These are phyloP conservation scores for Grifola frondosa DNA, from an alignment of 1,284 basidiomycete species.

Conservation along the genomic window DNA sequence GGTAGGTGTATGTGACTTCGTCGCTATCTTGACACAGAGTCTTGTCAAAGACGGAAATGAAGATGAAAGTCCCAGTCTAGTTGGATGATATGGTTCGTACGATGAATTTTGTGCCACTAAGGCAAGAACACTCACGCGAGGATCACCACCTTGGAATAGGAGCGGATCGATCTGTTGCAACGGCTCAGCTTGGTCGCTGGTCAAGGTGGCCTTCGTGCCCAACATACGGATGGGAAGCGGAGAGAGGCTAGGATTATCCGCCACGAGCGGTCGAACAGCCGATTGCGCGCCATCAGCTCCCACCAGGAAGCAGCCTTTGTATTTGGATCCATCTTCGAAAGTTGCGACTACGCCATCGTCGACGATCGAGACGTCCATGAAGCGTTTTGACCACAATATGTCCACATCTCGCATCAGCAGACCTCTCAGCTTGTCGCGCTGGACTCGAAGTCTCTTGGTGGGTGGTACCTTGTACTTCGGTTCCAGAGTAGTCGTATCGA, in stretches of 20 bases:
- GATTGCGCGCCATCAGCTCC: constrained; percentile 50
- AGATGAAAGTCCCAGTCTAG: background rate
- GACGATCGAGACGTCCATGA: background rate
- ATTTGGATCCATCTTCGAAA: background rate
- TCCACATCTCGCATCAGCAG: background rate
- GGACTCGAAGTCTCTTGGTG: background rate
- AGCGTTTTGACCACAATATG: background rate
- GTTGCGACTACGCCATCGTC: background rate
- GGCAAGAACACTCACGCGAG: background rate
- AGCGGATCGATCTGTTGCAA: background rate
- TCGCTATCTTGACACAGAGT: background rate
- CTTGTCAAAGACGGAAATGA: background rate
- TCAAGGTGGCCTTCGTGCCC: background rate
- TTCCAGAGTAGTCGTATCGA: background rate
- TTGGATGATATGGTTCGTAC: no score
- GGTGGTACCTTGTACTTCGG: background rate
- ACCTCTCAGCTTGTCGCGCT: background rate
- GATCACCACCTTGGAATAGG: background rate
- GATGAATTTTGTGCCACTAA: background rate
- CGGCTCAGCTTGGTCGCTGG: background rate
- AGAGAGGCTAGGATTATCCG: background rate
- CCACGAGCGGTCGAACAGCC: constrained; percentile 35
- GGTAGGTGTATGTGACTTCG: background rate
- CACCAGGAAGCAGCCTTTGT: constrained; percentile 29
- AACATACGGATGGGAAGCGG: background rate